Conservation (phyloP, 2,329 filamentous ascomycete genomes). For the Oidium heveae region DNA sequence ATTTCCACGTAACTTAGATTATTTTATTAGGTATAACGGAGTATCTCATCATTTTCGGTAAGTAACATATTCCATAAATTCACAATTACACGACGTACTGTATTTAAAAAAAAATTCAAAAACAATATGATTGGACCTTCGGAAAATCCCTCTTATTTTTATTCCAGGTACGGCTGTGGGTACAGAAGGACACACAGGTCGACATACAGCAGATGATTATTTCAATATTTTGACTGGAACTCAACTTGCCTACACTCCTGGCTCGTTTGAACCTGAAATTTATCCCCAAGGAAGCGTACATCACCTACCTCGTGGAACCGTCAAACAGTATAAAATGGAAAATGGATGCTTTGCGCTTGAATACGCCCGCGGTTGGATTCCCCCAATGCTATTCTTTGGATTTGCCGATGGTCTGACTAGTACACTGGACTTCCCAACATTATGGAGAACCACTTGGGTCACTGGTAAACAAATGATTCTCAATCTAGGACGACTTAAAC, state of each 20-base stretch:
- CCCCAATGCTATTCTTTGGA: constrained; percentile 76
- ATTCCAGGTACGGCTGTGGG: constrained; percentile 39
- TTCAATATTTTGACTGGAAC: constrained; percentile 70
- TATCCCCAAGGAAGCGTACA: constrained; percentile 47
- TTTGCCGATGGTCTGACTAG: constrained; percentile 59
- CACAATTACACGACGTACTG: background rate
- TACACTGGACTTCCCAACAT: constrained; percentile 62
- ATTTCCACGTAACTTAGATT: constrained; percentile 3
- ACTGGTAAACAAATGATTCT: constrained; percentile 53
- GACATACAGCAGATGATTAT: constrained; percentile 83
- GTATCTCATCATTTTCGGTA: constrained; percentile 67
- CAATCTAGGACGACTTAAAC: constrained; percentile 46
- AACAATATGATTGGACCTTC: too few species aligned
- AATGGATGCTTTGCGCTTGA: constrained; percentile 56
- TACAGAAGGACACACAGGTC: constrained; percentile 69
- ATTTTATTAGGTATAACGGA: constrained; percentile 42
- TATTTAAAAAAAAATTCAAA: constrained; percentile 1
- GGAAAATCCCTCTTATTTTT: background rate
- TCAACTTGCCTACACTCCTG: constrained; percentile 50
- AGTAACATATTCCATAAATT: constrained; percentile 1
- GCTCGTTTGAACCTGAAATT: constrained; percentile 39
- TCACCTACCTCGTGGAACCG: constrained; percentile 42
- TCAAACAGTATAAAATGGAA: constrained; percentile 69
- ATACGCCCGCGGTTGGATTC: constrained; percentile 74
- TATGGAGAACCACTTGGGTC: constrained; percentile 53